phyloP scores from a whole-genome alignment of 495 filamentous ascomycete genomes.

The Pseudoneurospora amorphoporcata region DNA sequence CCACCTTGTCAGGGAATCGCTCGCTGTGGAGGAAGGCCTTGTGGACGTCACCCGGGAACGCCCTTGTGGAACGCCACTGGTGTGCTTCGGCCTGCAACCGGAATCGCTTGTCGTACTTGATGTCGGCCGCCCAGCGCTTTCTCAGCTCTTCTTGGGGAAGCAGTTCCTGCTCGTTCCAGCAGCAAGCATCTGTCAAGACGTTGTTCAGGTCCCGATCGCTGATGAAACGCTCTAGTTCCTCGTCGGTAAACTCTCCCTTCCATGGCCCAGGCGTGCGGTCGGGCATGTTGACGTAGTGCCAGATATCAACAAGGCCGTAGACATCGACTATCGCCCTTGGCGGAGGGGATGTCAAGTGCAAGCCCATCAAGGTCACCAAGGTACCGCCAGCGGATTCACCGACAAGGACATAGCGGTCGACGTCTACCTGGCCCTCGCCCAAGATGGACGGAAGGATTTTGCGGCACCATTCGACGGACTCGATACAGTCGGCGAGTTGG shows the following conservation, averaged over 20 bases:
- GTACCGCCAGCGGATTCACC: constrained; percentile 21
- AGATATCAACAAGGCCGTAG: constrained; percentile 18
- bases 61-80: constrained; percentile 6
- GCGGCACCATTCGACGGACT: constrained; percentile 14
- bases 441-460: constrained; percentile 11
- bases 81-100: constrained; percentile 20
- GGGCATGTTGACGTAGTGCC: not conserved
- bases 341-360: constrained; percentile 1
- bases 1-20: constrained; percentile 10
- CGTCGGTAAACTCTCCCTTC: constrained; percentile 13
- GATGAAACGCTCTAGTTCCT: constrained; percentile 9
- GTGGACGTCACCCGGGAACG: not conserved
- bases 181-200: constrained; percentile 10
- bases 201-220: constrained; percentile 11
- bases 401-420: constrained; percentile 16
- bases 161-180: constrained; percentile 15
- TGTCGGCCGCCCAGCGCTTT: constrained; percentile 12
- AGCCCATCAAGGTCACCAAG: constrained; percentile 15
- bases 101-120: constrained; percentile 9
- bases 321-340: constrained; percentile 16
- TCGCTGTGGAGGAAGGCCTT: constrained; percentile 16
- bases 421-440: constrained; percentile 14
- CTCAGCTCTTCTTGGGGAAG: constrained; percentile 9
- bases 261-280: constrained; percentile 2
- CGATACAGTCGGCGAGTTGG: constrained; percentile 18